phyloP scores from a whole-genome alignment of 352 stramenopile species.

The Globisporangium apiculatum region DNA sequence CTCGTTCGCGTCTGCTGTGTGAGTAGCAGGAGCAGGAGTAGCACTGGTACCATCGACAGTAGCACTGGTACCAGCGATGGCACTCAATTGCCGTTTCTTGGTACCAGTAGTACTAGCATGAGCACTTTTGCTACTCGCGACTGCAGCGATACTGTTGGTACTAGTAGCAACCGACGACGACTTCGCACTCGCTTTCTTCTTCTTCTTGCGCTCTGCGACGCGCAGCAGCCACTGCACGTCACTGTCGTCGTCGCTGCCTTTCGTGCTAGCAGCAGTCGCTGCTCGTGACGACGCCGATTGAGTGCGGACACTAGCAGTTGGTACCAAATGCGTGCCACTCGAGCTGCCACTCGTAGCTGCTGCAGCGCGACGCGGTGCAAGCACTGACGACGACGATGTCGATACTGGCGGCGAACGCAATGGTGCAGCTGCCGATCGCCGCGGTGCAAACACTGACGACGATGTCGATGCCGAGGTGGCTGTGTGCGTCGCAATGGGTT shows the following conservation, averaged over 20 bases:
- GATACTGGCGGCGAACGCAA: background rate
- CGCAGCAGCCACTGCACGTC: slow-evolving; percentile 34
- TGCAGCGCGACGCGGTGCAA: background rate
- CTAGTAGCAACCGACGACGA: background rate
- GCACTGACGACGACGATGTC: background rate
- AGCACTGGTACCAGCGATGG: background rate
- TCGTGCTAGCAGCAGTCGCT: background rate
- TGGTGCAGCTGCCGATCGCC: background rate
- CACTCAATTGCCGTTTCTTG: slow-evolving; percentile 12
- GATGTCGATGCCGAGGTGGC: background rate
- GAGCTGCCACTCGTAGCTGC: background rate
- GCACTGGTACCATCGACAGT: background rate
- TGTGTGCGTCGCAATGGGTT: background rate
- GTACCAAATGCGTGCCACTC: background rate
- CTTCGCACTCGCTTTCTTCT: slow-evolving; percentile 1
- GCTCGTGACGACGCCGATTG: background rate
- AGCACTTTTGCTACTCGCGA: background rate
- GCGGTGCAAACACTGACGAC: slow-evolving; percentile 8
- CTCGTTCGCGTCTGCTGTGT: slow-evolving; percentile 3
- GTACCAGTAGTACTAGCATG: slow-evolving; percentile 1
- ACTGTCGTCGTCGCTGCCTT: slow-evolving; percentile 1
- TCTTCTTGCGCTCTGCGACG: slow-evolving; percentile 30
- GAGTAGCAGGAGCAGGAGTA: background rate
- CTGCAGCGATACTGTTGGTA: background rate
- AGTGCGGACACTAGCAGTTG: background rate